phyloP scores from a whole-genome alignment of 108 stramenopile species.

The Fistulifera pelliculosa region DNA sequence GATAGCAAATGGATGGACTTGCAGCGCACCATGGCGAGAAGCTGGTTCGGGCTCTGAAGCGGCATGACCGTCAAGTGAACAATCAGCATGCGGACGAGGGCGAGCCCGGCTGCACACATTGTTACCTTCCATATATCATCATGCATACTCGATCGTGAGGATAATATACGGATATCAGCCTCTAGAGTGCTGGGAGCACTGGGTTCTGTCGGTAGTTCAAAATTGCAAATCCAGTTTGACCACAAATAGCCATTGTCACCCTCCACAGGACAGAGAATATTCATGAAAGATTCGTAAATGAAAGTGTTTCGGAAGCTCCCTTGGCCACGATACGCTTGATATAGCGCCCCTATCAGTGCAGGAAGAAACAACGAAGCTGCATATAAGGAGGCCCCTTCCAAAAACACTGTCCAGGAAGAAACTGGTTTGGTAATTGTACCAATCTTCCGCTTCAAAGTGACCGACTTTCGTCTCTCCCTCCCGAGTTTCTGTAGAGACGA shows the following conservation, averaged over 20 bases:
- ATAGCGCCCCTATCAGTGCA: slow-evolving; percentile 7
- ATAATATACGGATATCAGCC: neutral
- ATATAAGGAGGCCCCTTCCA: slow-evolving; percentile 29
- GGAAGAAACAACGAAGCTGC: slow-evolving; percentile 27
- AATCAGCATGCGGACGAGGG: slow-evolving; percentile 43
- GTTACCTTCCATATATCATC: slow-evolving; percentile 50
- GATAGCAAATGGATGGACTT: slow-evolving; percentile 69
- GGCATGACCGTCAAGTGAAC: slow-evolving; percentile 62
- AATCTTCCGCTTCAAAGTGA: neutral
- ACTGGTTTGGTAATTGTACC: slow-evolving; percentile 3
- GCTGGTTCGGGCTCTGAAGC: slow-evolving; percentile 31
- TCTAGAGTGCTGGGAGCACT: neutral
- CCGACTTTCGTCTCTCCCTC: neutral
- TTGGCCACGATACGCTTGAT: neutral
- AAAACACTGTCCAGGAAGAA: slow-evolving; percentile 21
- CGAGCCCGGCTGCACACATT: slow-evolving; percentile 34
- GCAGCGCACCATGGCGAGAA: slow-evolving; percentile 56
- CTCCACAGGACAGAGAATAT: neutral
- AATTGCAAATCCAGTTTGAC: neutral
- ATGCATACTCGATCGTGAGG: slow-evolving; percentile 16
- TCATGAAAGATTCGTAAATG: neutral
- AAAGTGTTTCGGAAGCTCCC: neutral
- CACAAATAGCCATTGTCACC: neutral
- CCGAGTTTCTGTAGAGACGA: neutral
- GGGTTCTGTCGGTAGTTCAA: too few species aligned